Evolutionary conservation across 129 eudicot genomes (phyloP), one percentile per base, ranked within the genome.

Genomic region (Chrysanthemum makinoi): DNA sequence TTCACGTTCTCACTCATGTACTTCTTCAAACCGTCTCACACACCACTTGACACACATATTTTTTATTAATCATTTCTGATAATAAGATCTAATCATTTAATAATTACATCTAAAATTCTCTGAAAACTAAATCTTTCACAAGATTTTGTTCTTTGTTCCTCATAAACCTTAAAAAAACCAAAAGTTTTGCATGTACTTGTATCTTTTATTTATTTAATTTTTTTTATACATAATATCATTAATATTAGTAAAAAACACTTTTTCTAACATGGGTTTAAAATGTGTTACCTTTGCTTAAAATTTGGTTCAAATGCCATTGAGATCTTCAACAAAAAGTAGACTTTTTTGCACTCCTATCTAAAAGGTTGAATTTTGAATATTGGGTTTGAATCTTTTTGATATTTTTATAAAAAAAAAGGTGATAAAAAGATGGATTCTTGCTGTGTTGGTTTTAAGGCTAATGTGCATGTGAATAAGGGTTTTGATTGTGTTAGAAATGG

Each of bases 351-450:
- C 46, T 39, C 2, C 8, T 39, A 39, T 39, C 46, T 7, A 39
- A 39, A 39, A 39, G 46, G 46, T 39, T 39, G 46, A 39, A 6
- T 66, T 72, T 66, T 33, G 78, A 72, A 72, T 57, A 58, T 39
- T 72, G 78, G 82, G 69, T 14, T 20, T 49, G 52, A 28, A 16
- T 14, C 61, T 63, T 79, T 73, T 76, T 66, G 56, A 70, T 70
- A 52, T 33, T 57, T 43, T 16, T 39, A 39, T 39, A 6, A 4
- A 33, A 33, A 3, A 5, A 53, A 8, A 17, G 4, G 48, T 16
- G 49, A 8, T n/a, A 13, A 65, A 75, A 80, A 68, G 74, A 89
- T 86, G 93, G 93, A 87, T 77, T 63, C 77, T 46, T 87, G 85
- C n/a, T 77, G 85, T 77, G 83, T 73, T 33, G 67, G 79, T 26